Evolutionary conservation across 257 asterid genomes (phyloP).

Genomic region (Paulownia fortunei): DNA sequence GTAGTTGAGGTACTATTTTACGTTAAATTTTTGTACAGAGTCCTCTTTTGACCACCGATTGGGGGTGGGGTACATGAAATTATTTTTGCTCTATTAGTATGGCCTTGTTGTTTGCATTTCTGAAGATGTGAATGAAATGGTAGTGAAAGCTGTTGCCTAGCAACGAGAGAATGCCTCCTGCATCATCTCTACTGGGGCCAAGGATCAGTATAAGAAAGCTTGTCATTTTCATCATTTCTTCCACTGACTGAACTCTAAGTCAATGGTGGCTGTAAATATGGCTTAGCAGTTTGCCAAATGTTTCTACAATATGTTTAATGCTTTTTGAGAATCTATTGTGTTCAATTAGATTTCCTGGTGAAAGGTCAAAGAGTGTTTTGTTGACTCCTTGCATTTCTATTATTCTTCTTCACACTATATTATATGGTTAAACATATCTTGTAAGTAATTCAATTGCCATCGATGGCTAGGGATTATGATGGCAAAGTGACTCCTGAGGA

Average conservation of each 20-base stretch:
- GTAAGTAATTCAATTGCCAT: slow-evolving; percentile 22
- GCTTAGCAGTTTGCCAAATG: not conserved
- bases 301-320: slow-evolving; percentile 9
- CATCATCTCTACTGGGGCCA: not conserved
- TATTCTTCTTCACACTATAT: not conserved
- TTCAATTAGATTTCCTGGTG: slow-evolving; percentile 10
- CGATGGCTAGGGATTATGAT: slow-evolving; percentile 74
- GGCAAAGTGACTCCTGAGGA: slow-evolving; percentile 98
- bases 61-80: too few species aligned
- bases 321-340: not conserved
- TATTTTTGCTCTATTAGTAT: too few species aligned
- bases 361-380: slow-evolving; percentile 16
- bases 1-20: not conserved
- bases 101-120: not conserved
- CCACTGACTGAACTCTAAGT: slow-evolving; percentile 10
- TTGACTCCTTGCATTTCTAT: not conserved
- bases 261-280: not conserved
- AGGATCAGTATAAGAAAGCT: not conserved
- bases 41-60: not conserved
- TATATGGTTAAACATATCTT: slow-evolving; percentile 8
- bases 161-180: not conserved
- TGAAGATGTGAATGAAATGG: not conserved
- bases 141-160: not conserved
- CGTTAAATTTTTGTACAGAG: not conserved
- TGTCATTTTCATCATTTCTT: slow-evolving; percentile 1